These are phyloP conservation scores for Aquanectria penicillioides DNA, from an alignment of 2,329 filamentous ascomycete genomes.

Conservation along the genomic window DNA sequence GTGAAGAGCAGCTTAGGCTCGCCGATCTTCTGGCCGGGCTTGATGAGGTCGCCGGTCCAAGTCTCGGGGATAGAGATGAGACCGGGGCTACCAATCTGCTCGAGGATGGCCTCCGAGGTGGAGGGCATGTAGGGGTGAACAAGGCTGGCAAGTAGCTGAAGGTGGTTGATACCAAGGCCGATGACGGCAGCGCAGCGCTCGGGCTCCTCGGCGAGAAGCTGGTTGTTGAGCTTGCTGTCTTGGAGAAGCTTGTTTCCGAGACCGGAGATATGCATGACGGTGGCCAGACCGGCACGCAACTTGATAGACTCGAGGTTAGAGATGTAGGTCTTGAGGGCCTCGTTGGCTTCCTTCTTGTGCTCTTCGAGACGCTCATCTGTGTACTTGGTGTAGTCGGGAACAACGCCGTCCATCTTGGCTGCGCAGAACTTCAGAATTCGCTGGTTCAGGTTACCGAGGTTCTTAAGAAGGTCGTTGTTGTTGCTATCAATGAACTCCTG, in stretches of 20 bases:
- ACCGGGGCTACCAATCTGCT: slow-evolving; percentile 73
- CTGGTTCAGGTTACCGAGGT: slow-evolving; percentile 80
- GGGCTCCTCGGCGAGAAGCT: slow-evolving; percentile 63
- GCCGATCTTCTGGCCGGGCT: slow-evolving; percentile 82
- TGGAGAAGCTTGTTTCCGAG: slow-evolving; percentile 62
- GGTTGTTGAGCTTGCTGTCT: slow-evolving; percentile 64
- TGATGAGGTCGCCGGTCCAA: slow-evolving; percentile 71
- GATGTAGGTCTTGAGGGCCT: slow-evolving; percentile 72
- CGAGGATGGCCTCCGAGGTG: slow-evolving; percentile 78
- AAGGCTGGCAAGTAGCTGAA: slow-evolving; percentile 82
- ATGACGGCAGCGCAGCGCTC: slow-evolving; percentile 69
- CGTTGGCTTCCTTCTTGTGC: slow-evolving; percentile 71
- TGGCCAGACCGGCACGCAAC: slow-evolving; percentile 72
- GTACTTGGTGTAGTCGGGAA: slow-evolving; percentile 71
- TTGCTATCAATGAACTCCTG: slow-evolving; percentile 82
- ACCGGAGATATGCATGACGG: slow-evolving; percentile 73
- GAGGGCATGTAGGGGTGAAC: slow-evolving; percentile 87
- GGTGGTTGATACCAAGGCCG: slow-evolving; percentile 83
- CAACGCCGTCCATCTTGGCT: slow-evolving; percentile 75
- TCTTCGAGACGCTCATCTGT: slow-evolving; percentile 64
- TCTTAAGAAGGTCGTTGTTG: slow-evolving; percentile 87
- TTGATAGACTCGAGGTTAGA: slow-evolving; percentile 76
- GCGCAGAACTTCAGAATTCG: slow-evolving; percentile 80
- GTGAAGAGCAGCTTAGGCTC: slow-evolving; percentile 82
- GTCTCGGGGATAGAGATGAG: slow-evolving; percentile 68